Evolutionary conservation across 2,329 filamentous ascomycete genomes (phyloP).

Genomic region (Fusarium albosuccineum): DNA sequence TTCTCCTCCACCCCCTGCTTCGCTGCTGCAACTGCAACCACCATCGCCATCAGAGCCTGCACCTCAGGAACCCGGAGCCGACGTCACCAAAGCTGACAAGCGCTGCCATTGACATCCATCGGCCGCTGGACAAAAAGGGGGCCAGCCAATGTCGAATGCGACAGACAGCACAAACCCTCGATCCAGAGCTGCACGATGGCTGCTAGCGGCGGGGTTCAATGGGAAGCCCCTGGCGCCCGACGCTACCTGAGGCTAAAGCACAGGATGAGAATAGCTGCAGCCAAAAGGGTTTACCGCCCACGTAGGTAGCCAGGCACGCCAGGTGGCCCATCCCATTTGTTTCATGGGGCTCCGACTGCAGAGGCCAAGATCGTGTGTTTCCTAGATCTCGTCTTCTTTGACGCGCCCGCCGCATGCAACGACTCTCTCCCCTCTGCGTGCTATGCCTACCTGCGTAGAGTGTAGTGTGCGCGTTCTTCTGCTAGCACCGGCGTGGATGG

Average conservation of each 20-base stretch:
- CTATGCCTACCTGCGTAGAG: too few species aligned
- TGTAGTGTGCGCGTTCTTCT: background rate
- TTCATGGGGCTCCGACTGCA: conserved; percentile 31
- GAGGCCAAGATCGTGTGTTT: conserved; percentile 11
- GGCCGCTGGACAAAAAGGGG: conserved; percentile 32
- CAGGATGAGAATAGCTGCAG: background rate
- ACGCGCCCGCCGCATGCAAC: background rate
- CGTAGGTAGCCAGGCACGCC: conserved; percentile 18
- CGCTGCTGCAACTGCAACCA: conserved; percentile 12
- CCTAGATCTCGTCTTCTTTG: too few species aligned
- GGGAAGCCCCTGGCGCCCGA: conserved; percentile 27
- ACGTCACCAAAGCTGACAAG: conserved; percentile 34
- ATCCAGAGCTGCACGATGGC: conserved; percentile 28
- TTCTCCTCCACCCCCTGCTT: conserved; percentile 6
- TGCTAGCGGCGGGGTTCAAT: conserved; percentile 32
- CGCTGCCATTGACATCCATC: conserved; percentile 25
- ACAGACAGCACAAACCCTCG: conserved; percentile 18
- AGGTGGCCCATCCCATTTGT: conserved; percentile 26
- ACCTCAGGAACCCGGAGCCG: conserved; percentile 1
- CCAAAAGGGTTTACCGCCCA: conserved; percentile 24
- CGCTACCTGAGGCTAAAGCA: conserved; percentile 1
- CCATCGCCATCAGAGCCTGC: background rate
- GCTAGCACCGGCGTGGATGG: background rate
- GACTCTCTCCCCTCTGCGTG: too few species aligned
- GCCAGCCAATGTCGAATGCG: conserved; percentile 29